These are phyloP conservation scores for Corynespora cassiicola DNA, from an alignment of 2,329 filamentous ascomycete species.

Conservation along the genomic window DNA sequence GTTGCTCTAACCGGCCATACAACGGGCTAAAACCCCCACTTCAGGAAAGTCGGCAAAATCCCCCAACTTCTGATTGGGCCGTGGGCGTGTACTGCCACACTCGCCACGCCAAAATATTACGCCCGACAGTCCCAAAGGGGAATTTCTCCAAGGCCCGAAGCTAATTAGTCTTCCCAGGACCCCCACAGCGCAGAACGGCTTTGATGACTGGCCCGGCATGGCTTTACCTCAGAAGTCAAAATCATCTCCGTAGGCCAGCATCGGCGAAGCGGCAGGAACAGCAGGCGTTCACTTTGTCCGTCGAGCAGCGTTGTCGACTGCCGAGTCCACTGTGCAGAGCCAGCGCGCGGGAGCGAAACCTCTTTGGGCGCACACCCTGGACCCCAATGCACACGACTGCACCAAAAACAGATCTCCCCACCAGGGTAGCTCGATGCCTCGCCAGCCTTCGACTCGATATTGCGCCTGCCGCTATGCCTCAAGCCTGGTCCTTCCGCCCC, in stretches of 20 bases:
- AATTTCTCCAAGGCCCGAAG: conserved; percentile 8
- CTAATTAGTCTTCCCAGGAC: conserved; percentile 15
- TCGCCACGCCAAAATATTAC: conserved; percentile 17
- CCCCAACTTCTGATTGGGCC: no score
- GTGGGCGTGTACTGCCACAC: conserved; percentile 4
- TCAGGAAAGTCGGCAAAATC: no score
- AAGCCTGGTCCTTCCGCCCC: conserved; percentile 14
- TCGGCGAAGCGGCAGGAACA: conserved; percentile 15
- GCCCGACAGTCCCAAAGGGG: conserved; percentile 12
- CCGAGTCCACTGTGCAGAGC: conserved; percentile 14
- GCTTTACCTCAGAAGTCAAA: conserved; percentile 2
- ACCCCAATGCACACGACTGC: not conserved
- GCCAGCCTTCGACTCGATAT: conserved; percentile 17
- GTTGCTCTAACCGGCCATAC: conserved; percentile 6
- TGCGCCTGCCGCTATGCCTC: conserved; percentile 18
- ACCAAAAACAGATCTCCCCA: conserved; percentile 1
- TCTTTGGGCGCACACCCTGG: conserved; percentile 3
- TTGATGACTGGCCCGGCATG: not conserved
- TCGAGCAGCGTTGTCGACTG: conserved; percentile 1
- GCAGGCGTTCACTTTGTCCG: conserved; percentile 6
- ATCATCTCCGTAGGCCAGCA: conserved; percentile 9
- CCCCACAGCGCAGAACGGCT: no score
- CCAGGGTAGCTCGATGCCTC: conserved; percentile 12
- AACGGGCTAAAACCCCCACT: conserved; percentile 11
- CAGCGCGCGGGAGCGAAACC: conserved; percentile 14